These are phyloP conservation scores for Ogataea trehaloabstinens DNA, from an alignment of 805 yeast genomes.

Conservation along the genomic window DNA sequence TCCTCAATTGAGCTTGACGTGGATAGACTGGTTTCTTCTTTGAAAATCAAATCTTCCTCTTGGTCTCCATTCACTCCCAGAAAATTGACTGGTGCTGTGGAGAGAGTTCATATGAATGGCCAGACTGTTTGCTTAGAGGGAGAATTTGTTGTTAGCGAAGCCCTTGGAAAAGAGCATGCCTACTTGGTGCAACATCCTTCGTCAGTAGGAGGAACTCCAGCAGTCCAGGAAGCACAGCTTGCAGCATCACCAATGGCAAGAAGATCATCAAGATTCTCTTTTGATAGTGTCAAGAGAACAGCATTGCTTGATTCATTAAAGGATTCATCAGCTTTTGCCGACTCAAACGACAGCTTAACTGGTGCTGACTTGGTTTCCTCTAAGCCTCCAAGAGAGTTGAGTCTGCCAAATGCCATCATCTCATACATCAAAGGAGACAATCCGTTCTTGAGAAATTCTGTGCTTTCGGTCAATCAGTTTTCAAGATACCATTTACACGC, in stretches of 20 bases:
- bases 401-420: slow-evolving; percentile 77
- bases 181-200: slow-evolving; percentile 45
- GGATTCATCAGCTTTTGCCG: slow-evolving; percentile 37
- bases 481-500: slow-evolving; percentile 87
- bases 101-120: slow-evolving; percentile 77
- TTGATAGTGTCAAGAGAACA: slow-evolving; percentile 38
- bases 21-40: slow-evolving; percentile 58
- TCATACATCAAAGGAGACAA: slow-evolving; percentile 77
- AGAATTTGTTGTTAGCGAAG: slow-evolving; percentile 55
- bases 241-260: slow-evolving; percentile 35
- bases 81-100: slow-evolving; percentile 75
- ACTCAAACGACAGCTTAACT: slow-evolving; percentile 44
- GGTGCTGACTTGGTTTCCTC: slow-evolving; percentile 73
- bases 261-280: slow-evolving; percentile 51
- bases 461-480: slow-evolving; percentile 85
- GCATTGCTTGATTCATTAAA: slow-evolving; percentile 30
- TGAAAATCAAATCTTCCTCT: slow-evolving; percentile 35
- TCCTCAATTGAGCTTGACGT: slow-evolving; percentile 79
- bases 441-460: slow-evolving; percentile 86
- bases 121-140: slow-evolving; percentile 87
- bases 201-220: slow-evolving; percentile 29
- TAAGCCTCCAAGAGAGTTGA: slow-evolving; percentile 67
- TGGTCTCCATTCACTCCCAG: slow-evolving; percentile 58
- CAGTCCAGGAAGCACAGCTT: slow-evolving; percentile 29
- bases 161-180: slow-evolving; percentile 59